phyloP scores from a whole-genome alignment of 1,139 yeast genomes.

The Hyphopichia fennica region DNA sequence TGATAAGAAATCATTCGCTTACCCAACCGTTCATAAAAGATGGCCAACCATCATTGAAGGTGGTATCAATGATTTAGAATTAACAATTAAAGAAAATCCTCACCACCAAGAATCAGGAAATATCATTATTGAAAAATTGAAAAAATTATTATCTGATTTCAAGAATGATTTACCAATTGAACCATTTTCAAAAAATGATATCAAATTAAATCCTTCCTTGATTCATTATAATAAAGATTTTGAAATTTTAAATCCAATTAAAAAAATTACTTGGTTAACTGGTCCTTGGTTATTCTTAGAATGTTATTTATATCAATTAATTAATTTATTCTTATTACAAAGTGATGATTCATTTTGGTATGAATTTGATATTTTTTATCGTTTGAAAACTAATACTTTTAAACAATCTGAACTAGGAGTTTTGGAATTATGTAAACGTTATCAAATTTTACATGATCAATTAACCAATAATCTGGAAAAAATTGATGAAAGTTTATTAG shows the following conservation, averaged over 20 bases:
- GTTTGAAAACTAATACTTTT: constrained; percentile 73
- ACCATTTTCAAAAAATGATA: constrained; percentile 44
- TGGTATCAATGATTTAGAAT: constrained; percentile 58
- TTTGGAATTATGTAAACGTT: constrained; percentile 75
- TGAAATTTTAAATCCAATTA: constrained; percentile 21
- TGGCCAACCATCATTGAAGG: constrained; percentile 85
- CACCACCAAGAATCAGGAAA: constrained; percentile 30
- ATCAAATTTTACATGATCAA: constrained; percentile 37
- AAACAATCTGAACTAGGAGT: constrained; percentile 76
- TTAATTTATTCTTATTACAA: constrained; percentile 48
- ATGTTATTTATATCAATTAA: constrained; percentile 73
- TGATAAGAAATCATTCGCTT: constrained; percentile 79
- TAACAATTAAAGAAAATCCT: constrained; percentile 13
- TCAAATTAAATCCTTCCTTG: constrained; percentile 43
- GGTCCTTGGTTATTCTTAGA: constrained; percentile 94
- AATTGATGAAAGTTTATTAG: constrained; percentile 39
- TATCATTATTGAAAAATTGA: constrained; percentile 34
- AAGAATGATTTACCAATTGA: constrained; percentile 37
- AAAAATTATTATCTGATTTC: constrained; percentile 36
- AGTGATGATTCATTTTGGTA: constrained; percentile 42
- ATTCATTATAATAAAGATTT: constrained; percentile 52
- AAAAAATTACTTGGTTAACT: constrained; percentile 65
- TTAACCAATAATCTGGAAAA: constrained; percentile 37
- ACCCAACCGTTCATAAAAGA: constrained; percentile 71
- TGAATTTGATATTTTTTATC: constrained; percentile 68